Conservation (phyloP, 2,329 filamentous ascomycete genomes). For the Xylaria sp. region DNA sequence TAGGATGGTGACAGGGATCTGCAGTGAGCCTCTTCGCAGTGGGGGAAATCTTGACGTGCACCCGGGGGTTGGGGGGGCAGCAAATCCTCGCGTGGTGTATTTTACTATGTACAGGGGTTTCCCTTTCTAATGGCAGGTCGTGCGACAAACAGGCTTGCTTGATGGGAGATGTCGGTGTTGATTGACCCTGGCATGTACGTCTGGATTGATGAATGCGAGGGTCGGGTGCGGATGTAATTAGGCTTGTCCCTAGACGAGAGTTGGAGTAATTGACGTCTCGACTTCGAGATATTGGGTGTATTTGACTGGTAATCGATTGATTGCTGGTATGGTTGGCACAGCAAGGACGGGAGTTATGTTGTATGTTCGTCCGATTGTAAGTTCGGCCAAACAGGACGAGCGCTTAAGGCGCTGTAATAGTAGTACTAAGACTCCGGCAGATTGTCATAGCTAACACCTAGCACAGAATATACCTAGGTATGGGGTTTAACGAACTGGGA, state of each 20-base stretch:
- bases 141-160: not conserved
- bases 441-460: not conserved
- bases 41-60: slow-evolving; percentile 33
- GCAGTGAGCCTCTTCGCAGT: slow-evolving; percentile 37
- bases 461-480: not conserved
- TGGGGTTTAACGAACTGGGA: not conserved
- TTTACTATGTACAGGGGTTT: not conserved
- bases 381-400: slow-evolving; percentile 19
- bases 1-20: slow-evolving; percentile 22
- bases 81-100: slow-evolving; percentile 13
- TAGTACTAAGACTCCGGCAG: not conserved
- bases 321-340: not conserved
- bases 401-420: slow-evolving; percentile 2
- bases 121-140: not conserved
- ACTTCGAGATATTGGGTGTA: not conserved
- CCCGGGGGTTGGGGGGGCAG: slow-evolving; percentile 21
- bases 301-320: slow-evolving; percentile 5
- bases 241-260: not conserved
- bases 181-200: not conserved
- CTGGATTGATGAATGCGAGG: not conserved
- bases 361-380: slow-evolving; percentile 10
- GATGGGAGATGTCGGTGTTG: not conserved
- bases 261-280: not conserved
- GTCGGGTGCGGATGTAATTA: not conserved
- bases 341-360: not conserved